phyloP scores from a whole-genome alignment of 352 stramenopile species.

The Blastocystis sp. region DNA sequence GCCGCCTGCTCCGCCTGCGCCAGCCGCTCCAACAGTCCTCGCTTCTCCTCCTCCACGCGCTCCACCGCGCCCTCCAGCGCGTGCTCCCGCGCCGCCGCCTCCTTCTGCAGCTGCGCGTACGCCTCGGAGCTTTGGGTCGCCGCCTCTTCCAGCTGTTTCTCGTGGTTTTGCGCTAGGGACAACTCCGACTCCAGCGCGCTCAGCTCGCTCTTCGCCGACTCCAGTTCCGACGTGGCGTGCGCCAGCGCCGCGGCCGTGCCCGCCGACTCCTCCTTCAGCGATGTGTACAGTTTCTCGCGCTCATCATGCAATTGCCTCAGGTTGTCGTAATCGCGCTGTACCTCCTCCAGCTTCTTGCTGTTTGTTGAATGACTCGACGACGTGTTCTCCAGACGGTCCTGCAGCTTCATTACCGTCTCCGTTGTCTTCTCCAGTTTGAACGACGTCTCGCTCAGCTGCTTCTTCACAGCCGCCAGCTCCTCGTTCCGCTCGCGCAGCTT shows the following conservation, averaged over 20 bases:
- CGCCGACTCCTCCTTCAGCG: slow-evolving; percentile 18
- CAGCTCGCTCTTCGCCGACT: slow-evolving; percentile 6
- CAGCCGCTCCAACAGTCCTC: neutral
- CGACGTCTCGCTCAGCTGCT: slow-evolving; percentile 37
- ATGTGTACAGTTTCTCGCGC: slow-evolving; percentile 33
- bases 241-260: neutral
- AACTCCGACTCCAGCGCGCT: neutral
- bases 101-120: slow-evolving; percentile 32
- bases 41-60: neutral
- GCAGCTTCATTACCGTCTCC: slow-evolving; percentile 51
- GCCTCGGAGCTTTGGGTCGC: slow-evolving; percentile 44
- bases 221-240: slow-evolving; percentile 1
- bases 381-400: neutral
- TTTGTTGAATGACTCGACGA: slow-evolving; percentile 3
- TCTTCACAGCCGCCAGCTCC: slow-evolving; percentile 17
- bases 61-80: slow-evolving; percentile 17
- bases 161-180: neutral
- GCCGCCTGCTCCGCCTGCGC: slow-evolving; percentile 24
- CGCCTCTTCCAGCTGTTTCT: slow-evolving; percentile 53
- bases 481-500: slow-evolving; percentile 57
- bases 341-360: slow-evolving; percentile 37
- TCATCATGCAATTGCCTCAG: slow-evolving; percentile 58
- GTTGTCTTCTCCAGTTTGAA: slow-evolving; percentile 62
- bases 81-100: neutral
- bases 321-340: slow-evolving; percentile 51